Evolutionary conservation across 2,329 filamentous ascomycete species (phyloP).

Genomic region (Colletotrichum acutatum): DNA sequence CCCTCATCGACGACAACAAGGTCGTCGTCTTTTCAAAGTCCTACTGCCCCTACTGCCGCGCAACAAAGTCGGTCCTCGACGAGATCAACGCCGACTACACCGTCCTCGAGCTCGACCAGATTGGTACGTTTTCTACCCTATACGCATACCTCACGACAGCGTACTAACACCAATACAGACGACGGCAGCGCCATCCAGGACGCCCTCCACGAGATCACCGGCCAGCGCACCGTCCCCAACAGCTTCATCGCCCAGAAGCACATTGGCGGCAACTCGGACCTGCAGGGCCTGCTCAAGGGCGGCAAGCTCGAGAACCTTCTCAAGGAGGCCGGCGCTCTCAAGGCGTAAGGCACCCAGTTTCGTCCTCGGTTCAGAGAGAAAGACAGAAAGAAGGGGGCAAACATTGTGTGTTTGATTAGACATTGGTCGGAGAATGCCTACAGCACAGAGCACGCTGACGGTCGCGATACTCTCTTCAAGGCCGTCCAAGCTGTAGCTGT

Average conservation of each 20-base stretch:
- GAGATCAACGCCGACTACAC: slow-evolving; percentile 78
- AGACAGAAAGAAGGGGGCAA: not conserved
- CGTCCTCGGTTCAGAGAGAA: not conserved
- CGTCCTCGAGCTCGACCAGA: slow-evolving; percentile 85
- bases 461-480: not conserved
- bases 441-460: slow-evolving; percentile 10
- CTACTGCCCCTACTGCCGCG: slow-evolving; percentile 92
- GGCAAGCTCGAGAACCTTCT: slow-evolving; percentile 55
- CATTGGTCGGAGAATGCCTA: not conserved
- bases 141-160: too few species aligned
- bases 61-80: slow-evolving; percentile 80
- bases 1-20: slow-evolving; percentile 88
- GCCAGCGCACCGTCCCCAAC: slow-evolving; percentile 93
- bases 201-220: slow-evolving; percentile 81
- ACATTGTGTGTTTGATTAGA: not conserved
- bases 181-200: slow-evolving; percentile 87
- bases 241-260: slow-evolving; percentile 92
- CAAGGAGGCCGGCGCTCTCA: slow-evolving; percentile 54
- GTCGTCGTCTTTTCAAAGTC: slow-evolving; percentile 98
- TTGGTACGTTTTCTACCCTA: slow-evolving; percentile 71
- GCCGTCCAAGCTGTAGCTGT: slow-evolving; percentile 18
- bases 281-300: slow-evolving; percentile 67
- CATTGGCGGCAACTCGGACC: slow-evolving; percentile 95
- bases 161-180: slow-evolving; percentile 59
- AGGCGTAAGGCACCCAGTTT: slow-evolving; percentile 47